Percentiles rank a stretch among this genome's conserved stretches.
Conservation (phyloP, 345 rosid genomes). For the Syzygium aqueum region DNA sequence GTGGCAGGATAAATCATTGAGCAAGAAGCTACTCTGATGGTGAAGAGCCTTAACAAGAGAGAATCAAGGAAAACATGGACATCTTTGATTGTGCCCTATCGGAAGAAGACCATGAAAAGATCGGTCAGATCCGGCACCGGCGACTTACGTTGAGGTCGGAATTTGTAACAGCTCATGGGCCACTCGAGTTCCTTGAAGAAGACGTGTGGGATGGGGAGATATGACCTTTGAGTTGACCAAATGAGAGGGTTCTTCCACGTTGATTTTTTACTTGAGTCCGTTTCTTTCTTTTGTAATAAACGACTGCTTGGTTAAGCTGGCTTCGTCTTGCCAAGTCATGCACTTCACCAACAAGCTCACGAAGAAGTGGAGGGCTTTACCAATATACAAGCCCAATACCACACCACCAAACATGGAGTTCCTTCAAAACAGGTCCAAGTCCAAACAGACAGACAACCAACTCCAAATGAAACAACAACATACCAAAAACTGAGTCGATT, state of each 20-base stretch:
- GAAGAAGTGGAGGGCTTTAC: no score
- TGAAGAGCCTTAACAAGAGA: conserved; percentile 3
- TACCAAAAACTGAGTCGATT: neutral
- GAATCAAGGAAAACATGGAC: conserved; percentile 2
- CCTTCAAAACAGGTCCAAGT: neutral
- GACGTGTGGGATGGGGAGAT: conserved; percentile 8
- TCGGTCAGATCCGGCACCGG: neutral
- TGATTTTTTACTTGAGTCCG: neutral
- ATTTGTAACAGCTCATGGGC: neutral
- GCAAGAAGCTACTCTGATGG: conserved; percentile 4
- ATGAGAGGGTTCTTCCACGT: neutral
- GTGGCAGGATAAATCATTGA: conserved; percentile 5
- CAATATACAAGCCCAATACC: neutral
- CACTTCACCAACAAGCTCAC: no score
- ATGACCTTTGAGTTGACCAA: neutral
- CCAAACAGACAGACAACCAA: neutral
- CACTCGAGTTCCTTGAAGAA: neutral
- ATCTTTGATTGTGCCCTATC: conserved; percentile 2
- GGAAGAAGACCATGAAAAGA: neutral
- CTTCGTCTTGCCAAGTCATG: neutral
- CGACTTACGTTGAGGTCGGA: neutral
- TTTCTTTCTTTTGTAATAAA: no score
- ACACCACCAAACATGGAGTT: neutral
- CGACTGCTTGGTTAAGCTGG: neutral
- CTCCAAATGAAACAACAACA: neutral